A percentile compares a stretch with the other conserved stretches of the same genome.
These are phyloP conservation scores for Fusarium penzigii DNA, from an alignment of 2,329 filamentous ascomycete genomes.

Conservation along the genomic window DNA sequence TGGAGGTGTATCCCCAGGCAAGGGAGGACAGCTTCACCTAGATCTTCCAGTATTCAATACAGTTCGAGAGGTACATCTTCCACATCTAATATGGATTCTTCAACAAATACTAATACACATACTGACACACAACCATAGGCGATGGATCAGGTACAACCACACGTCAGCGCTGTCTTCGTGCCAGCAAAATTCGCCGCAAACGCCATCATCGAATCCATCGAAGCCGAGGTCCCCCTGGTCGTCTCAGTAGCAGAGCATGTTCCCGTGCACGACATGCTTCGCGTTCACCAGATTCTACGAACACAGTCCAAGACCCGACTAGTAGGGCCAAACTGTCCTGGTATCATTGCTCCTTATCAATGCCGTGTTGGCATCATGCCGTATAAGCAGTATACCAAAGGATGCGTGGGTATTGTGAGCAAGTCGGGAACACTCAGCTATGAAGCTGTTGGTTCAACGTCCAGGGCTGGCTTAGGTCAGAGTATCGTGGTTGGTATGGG, in stretches of 20 bases:
- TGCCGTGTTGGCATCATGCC: slow-evolving; percentile 53
- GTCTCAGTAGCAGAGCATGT: slow-evolving; percentile 81
- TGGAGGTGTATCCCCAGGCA: slow-evolving; percentile 40
- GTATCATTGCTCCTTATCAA: slow-evolving; percentile 73
- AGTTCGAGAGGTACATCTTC: slow-evolving; percentile 31
- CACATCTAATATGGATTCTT: too few species aligned
- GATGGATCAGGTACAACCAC: slow-evolving; percentile 45
- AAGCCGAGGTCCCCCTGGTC: slow-evolving; percentile 75
- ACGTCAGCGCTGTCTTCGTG: slow-evolving; percentile 74
- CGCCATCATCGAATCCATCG: slow-evolving; percentile 74
- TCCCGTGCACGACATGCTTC: slow-evolving; percentile 74
- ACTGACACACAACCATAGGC: slow-evolving; percentile 26
- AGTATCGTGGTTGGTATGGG: slow-evolving; percentile 78
- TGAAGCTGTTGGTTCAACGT: slow-evolving; percentile 75
- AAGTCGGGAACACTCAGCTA: slow-evolving; percentile 81
- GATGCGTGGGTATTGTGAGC: slow-evolving; percentile 73
- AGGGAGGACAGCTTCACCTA: slow-evolving; percentile 36
- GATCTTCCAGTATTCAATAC: slow-evolving; percentile 38
- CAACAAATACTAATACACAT: neutral
- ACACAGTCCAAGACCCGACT: slow-evolving; percentile 72
- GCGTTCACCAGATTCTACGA: slow-evolving; percentile 67
- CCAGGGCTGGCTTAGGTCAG: slow-evolving; percentile 73
- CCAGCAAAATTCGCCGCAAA: slow-evolving; percentile 65
- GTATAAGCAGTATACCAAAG: slow-evolving; percentile 47
- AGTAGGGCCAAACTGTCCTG: slow-evolving; percentile 79